A percentile compares a stretch with the other conserved stretches of the same genome.
phyloP scores from a whole-genome alignment of 2,329 filamentous ascomycete genomes.

The Monilinia laxa region DNA sequence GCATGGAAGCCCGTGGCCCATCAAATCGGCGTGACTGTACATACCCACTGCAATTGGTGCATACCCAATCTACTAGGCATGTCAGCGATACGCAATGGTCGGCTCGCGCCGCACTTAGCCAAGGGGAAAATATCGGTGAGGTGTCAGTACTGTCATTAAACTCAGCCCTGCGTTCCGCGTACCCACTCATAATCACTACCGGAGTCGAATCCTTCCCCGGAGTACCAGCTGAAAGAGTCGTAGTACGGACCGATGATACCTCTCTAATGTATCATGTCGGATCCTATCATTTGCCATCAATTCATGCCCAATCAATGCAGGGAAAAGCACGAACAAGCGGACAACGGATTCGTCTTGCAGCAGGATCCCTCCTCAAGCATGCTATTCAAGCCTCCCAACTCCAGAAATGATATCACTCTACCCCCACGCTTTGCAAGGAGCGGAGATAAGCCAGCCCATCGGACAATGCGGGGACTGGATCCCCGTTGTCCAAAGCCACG shows the following conservation, averaged over 20 bases:
- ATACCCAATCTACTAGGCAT: neutral
- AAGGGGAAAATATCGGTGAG: conserved; percentile 3
- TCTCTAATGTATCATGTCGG: conserved; percentile 1
- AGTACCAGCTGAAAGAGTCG: neutral
- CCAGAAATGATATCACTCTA: neutral
- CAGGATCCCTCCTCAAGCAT: neutral
- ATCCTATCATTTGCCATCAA: neutral
- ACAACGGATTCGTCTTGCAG: neutral
- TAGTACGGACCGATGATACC: neutral
- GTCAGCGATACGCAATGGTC: neutral
- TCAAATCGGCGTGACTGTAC: neutral
- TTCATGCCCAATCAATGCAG: conserved; percentile 1
- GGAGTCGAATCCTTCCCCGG: neutral
- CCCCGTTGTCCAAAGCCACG: neutral
- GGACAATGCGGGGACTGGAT: neutral
- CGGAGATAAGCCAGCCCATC: neutral
- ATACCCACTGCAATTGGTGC: neutral
- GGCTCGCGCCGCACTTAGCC: conserved; percentile 14
- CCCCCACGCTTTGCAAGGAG: conserved; percentile 8
- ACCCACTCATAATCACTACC: neutral
- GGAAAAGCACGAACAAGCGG: neutral
- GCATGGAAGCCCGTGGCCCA: neutral
- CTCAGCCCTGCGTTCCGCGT: conserved; percentile 4
- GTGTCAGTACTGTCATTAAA: neutral
- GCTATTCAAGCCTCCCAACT: neutral